phyloP scores from a whole-genome alignment of 208 protist genomes.

The Leptomonas pyrrhocoris region DNA sequence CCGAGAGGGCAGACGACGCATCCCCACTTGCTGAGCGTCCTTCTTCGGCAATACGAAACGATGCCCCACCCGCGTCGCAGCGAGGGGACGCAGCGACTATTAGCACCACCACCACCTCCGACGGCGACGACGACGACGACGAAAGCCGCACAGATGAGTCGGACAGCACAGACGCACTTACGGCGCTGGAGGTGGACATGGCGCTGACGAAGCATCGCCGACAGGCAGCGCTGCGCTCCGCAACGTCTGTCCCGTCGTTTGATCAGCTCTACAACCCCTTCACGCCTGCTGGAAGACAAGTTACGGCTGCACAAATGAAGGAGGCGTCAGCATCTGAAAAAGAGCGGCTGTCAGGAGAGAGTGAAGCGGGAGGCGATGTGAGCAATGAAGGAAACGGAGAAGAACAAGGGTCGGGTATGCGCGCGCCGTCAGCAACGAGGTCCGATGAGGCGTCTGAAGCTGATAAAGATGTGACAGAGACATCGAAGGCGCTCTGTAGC shows the following conservation, averaged over 20 bases:
- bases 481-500: too few relatives aligned
- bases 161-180: constrained; percentile 43
- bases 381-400: too few relatives aligned
- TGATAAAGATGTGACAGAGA: too few relatives aligned
- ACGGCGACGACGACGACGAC: constrained; percentile 7
- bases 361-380: neutral
- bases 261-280: constrained; percentile 51
- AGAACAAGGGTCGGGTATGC: too few relatives aligned
- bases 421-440: too few relatives aligned
- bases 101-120: too few relatives aligned
- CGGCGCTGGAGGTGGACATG: constrained; percentile 55
- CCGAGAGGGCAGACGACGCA: neutral
- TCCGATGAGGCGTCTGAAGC: too few relatives aligned
- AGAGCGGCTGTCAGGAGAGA: neutral
- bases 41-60: neutral
- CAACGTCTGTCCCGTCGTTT: constrained; percentile 30
- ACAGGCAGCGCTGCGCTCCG: constrained; percentile 28
- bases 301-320: neutral
- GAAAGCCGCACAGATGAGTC: constrained; percentile 10
- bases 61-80: neutral
- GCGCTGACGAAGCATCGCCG: constrained; percentile 36
- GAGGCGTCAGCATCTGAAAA: neutral
- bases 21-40: neutral
- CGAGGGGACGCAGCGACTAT: neutral
- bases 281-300: neutral